Evolutionary conservation across 1,139 yeast genomes (phyloP), one percentile per base, ranked within the genome.

Genomic region (Scheffersomyces segobiensis): DNA sequence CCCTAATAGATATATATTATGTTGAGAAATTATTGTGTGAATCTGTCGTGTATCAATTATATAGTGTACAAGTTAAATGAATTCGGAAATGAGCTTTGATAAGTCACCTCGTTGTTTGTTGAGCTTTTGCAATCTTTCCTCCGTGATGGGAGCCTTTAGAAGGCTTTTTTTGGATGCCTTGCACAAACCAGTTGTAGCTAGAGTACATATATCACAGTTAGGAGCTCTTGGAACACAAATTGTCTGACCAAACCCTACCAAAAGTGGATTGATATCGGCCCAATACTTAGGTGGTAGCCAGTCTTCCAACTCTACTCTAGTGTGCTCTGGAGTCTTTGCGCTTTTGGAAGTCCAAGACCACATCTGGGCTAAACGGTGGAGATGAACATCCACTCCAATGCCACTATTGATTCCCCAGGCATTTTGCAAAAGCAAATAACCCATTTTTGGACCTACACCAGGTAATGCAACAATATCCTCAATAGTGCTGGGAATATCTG

Each of bases 381-480:
- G 86, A 72, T 93, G 99, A 2, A 93, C 96, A 71, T 93, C 99
- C 7, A 93, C 98, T 17, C 98, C 98, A 32, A 93, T 91, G 0
- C 98, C 98, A 42, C 78, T 77, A 55, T 82, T 87, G 56, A 87
- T 77, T 49, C 81, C 77, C 97, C 97, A 93, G 0, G 96, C 97
- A 51, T 86, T 83, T 66, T 92, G 97, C 62, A 92, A 76, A 3
- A 93, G 80, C 47, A 93, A 74, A 70, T 85, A 89, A 0, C 97
- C 97, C 98, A 93, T 93, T 70, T 93, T 93, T 12, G 97, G 97
- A 0, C 99, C 99, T 1, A 93, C 97, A 0, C 99, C 99, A 0
- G 98, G 98, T 48, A 93, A 74, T 0, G 82, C 73, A 3, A 85
- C 80, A 58, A 93, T 79, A 1, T 88, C 93, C 10, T 83, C 86